phyloP scores from a whole-genome alignment of 2,329 filamentous ascomycete species.

The Aspergillus proliferans region DNA sequence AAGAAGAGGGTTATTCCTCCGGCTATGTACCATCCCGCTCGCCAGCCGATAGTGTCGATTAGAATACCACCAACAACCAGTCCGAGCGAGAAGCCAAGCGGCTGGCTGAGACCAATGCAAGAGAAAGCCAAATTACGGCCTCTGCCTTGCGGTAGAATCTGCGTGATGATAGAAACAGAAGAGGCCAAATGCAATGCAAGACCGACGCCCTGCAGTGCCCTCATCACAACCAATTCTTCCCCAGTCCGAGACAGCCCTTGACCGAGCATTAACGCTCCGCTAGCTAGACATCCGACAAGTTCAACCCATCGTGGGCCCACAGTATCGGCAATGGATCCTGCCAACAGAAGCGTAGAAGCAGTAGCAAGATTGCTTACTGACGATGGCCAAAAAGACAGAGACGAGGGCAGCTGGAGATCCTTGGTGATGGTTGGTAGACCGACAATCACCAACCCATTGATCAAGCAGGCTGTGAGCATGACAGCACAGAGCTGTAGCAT shows the following conservation, averaged over 20 bases:
- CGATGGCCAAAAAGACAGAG: constrained; percentile 21
- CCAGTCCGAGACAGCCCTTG: constrained; percentile 38
- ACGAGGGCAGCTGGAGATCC: constrained; percentile 24
- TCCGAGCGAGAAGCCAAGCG: constrained; percentile 6
- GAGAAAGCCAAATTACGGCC: constrained; percentile 46
- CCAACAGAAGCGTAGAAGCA: constrained; percentile 38
- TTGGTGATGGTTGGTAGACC: constrained; percentile 38
- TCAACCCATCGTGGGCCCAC: constrained; percentile 45
- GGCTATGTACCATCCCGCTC: constrained; percentile 43
- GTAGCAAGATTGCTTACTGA: constrained; percentile 28
- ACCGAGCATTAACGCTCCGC: constrained; percentile 39
- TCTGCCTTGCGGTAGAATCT: constrained; percentile 37
- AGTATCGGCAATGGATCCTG: constrained; percentile 48
- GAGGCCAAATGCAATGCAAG: constrained; percentile 45
- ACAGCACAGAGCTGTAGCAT: constrained; percentile 13
- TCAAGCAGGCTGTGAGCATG: constrained; percentile 21
- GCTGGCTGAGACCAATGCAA: background rate
- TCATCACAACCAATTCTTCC: constrained; percentile 43
- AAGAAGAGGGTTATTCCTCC: constrained; percentile 21
- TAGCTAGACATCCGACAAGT: constrained; percentile 41
- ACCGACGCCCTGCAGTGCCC: constrained; percentile 42
- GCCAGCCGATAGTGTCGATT: constrained; percentile 41
- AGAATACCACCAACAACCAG: constrained; percentile 24
- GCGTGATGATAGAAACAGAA: constrained; percentile 44
- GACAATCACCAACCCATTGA: constrained; percentile 38